Conservation (phyloP, 2,329 filamentous ascomycete genomes). For the Beauveria sp. region DNA sequence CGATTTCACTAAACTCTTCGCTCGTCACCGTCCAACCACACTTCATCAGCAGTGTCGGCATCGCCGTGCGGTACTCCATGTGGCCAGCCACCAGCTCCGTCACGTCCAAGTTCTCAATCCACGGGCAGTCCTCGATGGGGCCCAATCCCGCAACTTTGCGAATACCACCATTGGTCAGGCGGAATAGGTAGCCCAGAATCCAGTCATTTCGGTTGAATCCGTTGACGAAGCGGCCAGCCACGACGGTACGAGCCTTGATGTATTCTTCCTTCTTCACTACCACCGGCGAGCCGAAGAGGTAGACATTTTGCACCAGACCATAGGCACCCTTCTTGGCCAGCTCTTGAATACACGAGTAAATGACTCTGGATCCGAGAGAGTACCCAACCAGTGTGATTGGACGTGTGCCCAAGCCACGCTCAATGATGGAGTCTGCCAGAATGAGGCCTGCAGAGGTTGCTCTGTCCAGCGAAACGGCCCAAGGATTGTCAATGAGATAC, state of each 20-base stretch:
- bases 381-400: constrained; percentile 93
- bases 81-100: constrained; percentile 82
- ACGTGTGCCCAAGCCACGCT: constrained; percentile 81
- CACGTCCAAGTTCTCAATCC: constrained; percentile 83
- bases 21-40: constrained; percentile 88
- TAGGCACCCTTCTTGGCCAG: constrained; percentile 75
- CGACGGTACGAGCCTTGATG: constrained; percentile 69
- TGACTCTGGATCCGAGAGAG: constrained; percentile 84
- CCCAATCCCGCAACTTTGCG: constrained; percentile 79
- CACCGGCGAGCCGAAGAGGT: constrained; percentile 85
- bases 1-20: constrained; percentile 93
- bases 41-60: constrained; percentile 79
- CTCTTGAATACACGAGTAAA: constrained; percentile 85
- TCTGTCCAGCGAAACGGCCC: constrained; percentile 91
- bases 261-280: constrained; percentile 92
- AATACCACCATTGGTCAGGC: constrained; percentile 86
- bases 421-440: constrained; percentile 86
- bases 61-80: constrained; percentile 92
- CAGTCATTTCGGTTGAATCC: constrained; percentile 93
- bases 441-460: constrained; percentile 86
- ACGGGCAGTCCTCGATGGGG: constrained; percentile 65
- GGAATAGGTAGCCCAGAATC: constrained; percentile 95
- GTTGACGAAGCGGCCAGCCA: constrained; percentile 89
- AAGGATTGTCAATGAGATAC: constrained; percentile 96
- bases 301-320: constrained; percentile 89